phyloP scores from a whole-genome alignment of 495 filamentous ascomycete genomes.

The Tetracladium setigerum region DNA sequence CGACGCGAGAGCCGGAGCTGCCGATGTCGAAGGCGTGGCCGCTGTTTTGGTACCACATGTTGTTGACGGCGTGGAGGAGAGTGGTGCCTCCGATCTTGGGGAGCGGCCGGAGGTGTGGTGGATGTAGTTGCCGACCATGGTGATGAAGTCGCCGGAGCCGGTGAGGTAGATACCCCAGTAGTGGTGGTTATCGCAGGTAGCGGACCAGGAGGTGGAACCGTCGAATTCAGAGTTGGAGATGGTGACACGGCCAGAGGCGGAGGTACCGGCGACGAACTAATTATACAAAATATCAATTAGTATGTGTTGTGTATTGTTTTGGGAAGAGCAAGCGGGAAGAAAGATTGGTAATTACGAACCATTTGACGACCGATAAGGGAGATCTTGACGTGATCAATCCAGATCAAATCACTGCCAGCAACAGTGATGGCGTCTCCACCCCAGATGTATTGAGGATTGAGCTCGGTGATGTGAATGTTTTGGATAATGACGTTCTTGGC shows the following conservation, averaged over 20 bases:
- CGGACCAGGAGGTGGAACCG: conserved; percentile 39
- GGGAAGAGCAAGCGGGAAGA: no score
- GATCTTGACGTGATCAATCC: conserved; percentile 31
- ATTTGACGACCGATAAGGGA: conserved; percentile 4
- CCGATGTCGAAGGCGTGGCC: conserved; percentile 49
- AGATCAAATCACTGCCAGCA: conserved; percentile 25
- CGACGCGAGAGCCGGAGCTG: conserved; percentile 37
- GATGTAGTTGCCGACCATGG: conserved; percentile 39
- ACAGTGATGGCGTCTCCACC: conserved; percentile 32
- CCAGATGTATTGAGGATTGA: conserved; percentile 34
- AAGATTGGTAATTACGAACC: background rate
- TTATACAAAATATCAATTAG: no score
- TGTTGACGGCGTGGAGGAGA: conserved; percentile 46
- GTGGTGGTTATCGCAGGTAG: conserved; percentile 45
- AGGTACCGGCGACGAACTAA: conserved; percentile 25
- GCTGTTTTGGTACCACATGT: conserved; percentile 45
- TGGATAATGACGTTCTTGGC: conserved; percentile 30
- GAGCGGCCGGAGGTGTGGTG: conserved; percentile 44
- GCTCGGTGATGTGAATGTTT: conserved; percentile 22
- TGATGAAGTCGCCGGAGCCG: conserved; percentile 34
- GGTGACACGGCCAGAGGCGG: conserved; percentile 29
- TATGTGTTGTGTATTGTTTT: conserved; percentile 33
- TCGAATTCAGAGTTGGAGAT: conserved; percentile 40
- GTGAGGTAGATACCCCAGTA: conserved; percentile 46
- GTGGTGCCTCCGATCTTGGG: conserved; percentile 36